Evolutionary conservation across 352 stramenopile genomes (phyloP).

Genomic region (Pythium rishiriense): DNA sequence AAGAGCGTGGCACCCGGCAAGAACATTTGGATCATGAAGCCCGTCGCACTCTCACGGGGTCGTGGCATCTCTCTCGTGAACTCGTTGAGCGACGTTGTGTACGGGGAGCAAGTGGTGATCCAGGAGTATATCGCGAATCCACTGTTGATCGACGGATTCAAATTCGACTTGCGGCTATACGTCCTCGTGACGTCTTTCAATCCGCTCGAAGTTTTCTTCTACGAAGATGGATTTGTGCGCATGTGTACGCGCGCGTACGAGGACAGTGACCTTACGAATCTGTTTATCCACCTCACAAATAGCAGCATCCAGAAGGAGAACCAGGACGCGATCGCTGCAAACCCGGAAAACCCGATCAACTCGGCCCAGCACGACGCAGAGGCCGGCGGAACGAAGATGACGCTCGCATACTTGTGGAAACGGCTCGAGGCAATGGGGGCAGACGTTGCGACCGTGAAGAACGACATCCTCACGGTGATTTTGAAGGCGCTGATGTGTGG

Average conservation of each 20-base stretch:
- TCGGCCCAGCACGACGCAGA: conserved; percentile 35
- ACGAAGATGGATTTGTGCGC: conserved; percentile 92
- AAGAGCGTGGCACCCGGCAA: conserved; percentile 33
- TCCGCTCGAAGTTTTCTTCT: conserved; percentile 93
- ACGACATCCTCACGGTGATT: conserved; percentile 74
- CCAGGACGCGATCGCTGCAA: conserved; percentile 50
- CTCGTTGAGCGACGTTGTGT: conserved; percentile 85
- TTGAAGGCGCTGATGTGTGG: conserved; percentile 87
- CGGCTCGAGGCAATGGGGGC: conserved; percentile 64
- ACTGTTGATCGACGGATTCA: conserved; percentile 88
- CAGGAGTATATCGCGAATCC: conserved; percentile 91
- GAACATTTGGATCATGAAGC: conserved; percentile 96
- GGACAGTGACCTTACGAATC: conserved; percentile 66
- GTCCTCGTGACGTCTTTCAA: conserved; percentile 94
- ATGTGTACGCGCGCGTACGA: conserved; percentile 88
- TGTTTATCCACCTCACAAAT: conserved; percentile 95
- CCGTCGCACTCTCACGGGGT: conserved; percentile 88
- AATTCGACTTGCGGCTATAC: conserved; percentile 92
- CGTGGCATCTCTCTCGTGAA: conserved; percentile 93
- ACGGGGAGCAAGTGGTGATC: conserved; percentile 86
- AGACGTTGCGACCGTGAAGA: conserved; percentile 67
- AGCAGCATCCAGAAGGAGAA: conserved; percentile 92
- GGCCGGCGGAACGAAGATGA: conserved; percentile 81
- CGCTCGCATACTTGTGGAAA: conserved; percentile 74
- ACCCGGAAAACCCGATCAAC: conserved; percentile 44